Base-by-base conservation (phyloP, 768 basidiomycete genomes). In the Chalciporus pseudorubinellus region DNA sequence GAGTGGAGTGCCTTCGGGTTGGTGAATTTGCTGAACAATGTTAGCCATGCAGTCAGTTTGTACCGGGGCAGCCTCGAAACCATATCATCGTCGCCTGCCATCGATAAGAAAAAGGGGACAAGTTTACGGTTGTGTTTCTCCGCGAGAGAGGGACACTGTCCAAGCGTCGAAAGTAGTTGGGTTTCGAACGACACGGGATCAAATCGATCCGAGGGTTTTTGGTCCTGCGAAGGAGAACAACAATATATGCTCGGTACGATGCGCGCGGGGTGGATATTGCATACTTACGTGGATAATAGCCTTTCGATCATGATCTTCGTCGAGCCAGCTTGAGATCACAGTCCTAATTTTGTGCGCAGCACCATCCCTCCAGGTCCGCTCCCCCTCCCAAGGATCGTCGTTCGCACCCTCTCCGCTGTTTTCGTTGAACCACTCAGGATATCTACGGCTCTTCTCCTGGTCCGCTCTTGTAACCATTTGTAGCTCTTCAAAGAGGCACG, bases 1-100 rank as follows among this genome's bases (percentile, higher is more conserved):
- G 82, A 76, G 62, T 84, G 79, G 2, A 95, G 73, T 0, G 92
- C 90, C 70, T 92, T 95, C n/a, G 95, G 95, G 63, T 98, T 98
- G 59, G 74, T 73, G 65, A 99, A 90, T 65, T 94, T 95, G 44
- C 89, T 79, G 68, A 98, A 91, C 11, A 98, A 77, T 18, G 80
- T 80, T 22, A 98, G 81, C 85, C 91, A 98, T 0, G 81, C 75
- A 14, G 71, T 71, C 10, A 97, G 79, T 62, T 84, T 87, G 24
- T 75, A 68, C 39, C 83, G 84, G 3, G 83, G 70, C 7, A 88
- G 67, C 40, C 73, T 77, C 4, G 73, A 61, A 5, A 67, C 52
- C 3, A 61, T 59, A 44, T 72, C 67, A 9, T 56, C 47, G 19
- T 58, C 34, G 29, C 56, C 56, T n/a, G 72, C 75, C 40, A 81